Evolutionary conservation across 345 rosid genomes (phyloP).

Genomic region (Eucalyptus sp.): DNA sequence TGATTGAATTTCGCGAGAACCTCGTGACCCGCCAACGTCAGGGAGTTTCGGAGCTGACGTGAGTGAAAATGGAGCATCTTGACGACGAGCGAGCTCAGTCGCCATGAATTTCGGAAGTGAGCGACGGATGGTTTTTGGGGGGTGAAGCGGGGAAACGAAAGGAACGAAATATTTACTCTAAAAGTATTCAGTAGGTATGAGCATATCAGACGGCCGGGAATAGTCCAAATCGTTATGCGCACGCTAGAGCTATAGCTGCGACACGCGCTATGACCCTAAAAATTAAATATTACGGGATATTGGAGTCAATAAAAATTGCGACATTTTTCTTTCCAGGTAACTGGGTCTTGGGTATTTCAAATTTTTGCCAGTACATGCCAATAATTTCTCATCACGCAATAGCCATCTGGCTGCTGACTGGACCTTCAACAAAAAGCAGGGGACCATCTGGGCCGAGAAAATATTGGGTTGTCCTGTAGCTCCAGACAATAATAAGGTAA

Average conservation of each 20-base stretch:
- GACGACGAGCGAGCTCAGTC: neutral
- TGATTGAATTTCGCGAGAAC: neutral
- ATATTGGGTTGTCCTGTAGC: neutral
- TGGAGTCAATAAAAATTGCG: neutral
- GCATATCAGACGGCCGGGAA: too few species aligned
- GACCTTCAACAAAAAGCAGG: neutral
- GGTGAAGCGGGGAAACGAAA: neutral
- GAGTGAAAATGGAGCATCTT: neutral
- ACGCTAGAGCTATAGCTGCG: neutral
- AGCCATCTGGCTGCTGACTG: neutral
- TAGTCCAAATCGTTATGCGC: too few species aligned
- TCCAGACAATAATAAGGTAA: neutral
- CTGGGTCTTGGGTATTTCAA: accelerated
- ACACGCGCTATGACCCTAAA: neutral
- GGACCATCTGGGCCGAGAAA: neutral
- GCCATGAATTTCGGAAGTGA: neutral
- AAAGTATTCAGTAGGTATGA: too few species aligned
- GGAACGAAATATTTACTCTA: neutral
- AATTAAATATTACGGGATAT: neutral
- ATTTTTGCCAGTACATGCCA: neutral
- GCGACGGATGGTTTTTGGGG: neutral
- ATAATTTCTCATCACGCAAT: neutral
- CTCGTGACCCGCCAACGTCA: neutral
- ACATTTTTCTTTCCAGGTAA: neutral
- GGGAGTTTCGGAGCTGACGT: neutral